A percentile compares a stretch with the other conserved stretches of the same genome.
phyloP scores from a whole-genome alignment of 106 monocot species.

The Vanilla planifolia region DNA sequence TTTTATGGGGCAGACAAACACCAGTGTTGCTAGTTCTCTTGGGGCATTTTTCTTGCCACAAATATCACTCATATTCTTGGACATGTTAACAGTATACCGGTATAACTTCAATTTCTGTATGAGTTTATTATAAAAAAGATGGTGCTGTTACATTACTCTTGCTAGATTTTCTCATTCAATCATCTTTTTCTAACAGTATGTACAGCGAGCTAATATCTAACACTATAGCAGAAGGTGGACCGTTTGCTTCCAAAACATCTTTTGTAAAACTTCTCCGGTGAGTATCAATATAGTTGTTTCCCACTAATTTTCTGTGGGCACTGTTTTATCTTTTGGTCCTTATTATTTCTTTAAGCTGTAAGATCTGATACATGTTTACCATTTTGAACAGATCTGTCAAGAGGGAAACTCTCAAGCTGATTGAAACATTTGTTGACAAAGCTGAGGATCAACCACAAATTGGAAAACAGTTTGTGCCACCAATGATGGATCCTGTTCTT shows the following conservation, averaged over 20 bases:
- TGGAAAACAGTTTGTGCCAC: constrained; percentile 96
- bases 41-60: constrained; percentile 88
- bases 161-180: neutral
- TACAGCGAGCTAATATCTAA: constrained; percentile 98
- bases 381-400: constrained; percentile 78
- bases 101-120: constrained; percentile 1
- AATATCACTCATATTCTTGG: constrained; percentile 91
- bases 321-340: neutral
- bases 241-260: constrained; percentile 91
- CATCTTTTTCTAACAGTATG: constrained; percentile 57
- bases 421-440: constrained; percentile 98
- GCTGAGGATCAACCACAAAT: constrained; percentile 86
- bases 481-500: constrained; percentile 99
- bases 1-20: constrained; percentile 76
- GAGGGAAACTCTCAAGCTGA: constrained; percentile 89
- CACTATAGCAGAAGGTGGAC: constrained; percentile 92
- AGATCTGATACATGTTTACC: neutral
- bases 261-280: constrained; percentile 95
- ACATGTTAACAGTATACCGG: constrained; percentile 99
- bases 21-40: constrained; percentile 86
- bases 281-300: neutral
- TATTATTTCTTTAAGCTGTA: neutral
- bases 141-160: neutral
- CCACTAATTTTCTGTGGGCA: neutral
- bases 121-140: constrained; percentile 3